A percentile compares a stretch with the other conserved stretches of the same genome.
Evolutionary conservation across 2,329 filamentous ascomycete genomes (phyloP).

Genomic region (Tolypocladium inflatum): DNA sequence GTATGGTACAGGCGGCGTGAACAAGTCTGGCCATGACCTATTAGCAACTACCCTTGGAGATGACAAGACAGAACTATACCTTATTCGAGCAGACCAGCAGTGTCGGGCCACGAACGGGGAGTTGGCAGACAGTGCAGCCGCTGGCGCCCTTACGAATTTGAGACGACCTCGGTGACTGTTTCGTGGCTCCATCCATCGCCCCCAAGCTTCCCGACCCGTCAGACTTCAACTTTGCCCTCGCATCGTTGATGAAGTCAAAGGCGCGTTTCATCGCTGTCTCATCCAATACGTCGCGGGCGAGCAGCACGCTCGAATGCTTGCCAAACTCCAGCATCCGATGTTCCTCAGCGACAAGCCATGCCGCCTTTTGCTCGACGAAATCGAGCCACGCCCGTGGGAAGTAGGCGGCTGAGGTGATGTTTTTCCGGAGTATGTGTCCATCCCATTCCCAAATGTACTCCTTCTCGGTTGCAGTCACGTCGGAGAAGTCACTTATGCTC

Average conservation of each 20-base stretch:
- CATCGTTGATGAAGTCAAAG: slow-evolving; percentile 31
- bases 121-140: slow-evolving; percentile 38
- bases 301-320: slow-evolving; percentile 42
- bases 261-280: slow-evolving; percentile 34
- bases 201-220: slow-evolving; percentile 6
- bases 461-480: slow-evolving; percentile 43
- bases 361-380: slow-evolving; percentile 40
- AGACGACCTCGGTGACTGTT: slow-evolving; percentile 19
- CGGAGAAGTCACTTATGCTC: slow-evolving; percentile 46
- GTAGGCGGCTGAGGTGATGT: slow-evolving; percentile 41
- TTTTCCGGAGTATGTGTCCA: slow-evolving; percentile 40
- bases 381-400: slow-evolving; percentile 41
- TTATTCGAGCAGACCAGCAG: slow-evolving; percentile 40
- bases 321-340: slow-evolving; percentile 43
- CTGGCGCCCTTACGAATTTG: slow-evolving; percentile 31
- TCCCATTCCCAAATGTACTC: slow-evolving; percentile 53
- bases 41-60: slow-evolving; percentile 8
- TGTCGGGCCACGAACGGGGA: slow-evolving; percentile 36
- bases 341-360: slow-evolving; percentile 40
- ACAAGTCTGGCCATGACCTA: slow-evolving; percentile 24
- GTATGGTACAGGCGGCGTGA: slow-evolving; percentile 36
- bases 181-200: slow-evolving; percentile 8
- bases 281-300: slow-evolving; percentile 36
- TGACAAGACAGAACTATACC: slow-evolving; percentile 21
- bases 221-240: slow-evolving; percentile 19